A percentile compares a stretch with the other conserved stretches of the same genome.
phyloP scores from a whole-genome alignment of 2,329 filamentous ascomycete species.

The Penicillium sp. region DNA sequence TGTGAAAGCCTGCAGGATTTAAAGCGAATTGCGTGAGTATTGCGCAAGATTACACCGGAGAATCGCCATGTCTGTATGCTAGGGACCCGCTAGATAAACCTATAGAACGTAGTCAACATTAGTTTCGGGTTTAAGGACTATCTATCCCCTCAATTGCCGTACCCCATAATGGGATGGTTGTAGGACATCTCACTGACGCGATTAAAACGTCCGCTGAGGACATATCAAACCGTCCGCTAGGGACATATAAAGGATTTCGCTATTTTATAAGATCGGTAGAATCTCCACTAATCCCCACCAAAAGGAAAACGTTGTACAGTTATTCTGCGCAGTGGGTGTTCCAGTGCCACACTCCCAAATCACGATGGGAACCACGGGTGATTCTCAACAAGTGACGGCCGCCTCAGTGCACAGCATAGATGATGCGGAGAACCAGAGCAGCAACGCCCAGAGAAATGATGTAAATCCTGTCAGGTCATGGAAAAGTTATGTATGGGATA shows the following conservation, averaged over 20 bases:
- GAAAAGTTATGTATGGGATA: constrained; percentile 26
- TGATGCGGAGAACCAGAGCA: constrained; percentile 1
- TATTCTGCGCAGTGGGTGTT: not conserved
- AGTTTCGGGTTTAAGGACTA: not conserved
- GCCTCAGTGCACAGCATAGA: not conserved
- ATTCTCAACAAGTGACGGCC: not conserved
- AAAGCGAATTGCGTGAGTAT: not conserved
- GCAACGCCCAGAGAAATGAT: not conserved
- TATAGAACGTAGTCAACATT: not conserved
- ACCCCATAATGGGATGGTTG: not conserved
- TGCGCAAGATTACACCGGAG: not conserved
- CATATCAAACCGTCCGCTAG: not conserved
- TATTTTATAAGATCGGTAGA: not conserved
- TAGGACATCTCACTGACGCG: not conserved
- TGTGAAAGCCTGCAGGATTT: not conserved
- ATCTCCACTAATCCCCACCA: not conserved
- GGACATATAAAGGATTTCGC: not conserved
- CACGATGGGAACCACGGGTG: not conserved
- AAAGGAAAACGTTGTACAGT: not conserved
- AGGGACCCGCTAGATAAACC: not conserved
- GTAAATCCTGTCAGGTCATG: constrained; percentile 13
- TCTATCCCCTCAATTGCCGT: not conserved
- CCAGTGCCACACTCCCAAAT: not conserved
- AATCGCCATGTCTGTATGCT: not conserved
- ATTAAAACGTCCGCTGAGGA: constrained; percentile 1